Evolutionary conservation across 2,329 filamentous ascomycete species (phyloP), one percentile per base, ranked within the genome.

Genomic region (Pseudofabraea citricarpa): DNA sequence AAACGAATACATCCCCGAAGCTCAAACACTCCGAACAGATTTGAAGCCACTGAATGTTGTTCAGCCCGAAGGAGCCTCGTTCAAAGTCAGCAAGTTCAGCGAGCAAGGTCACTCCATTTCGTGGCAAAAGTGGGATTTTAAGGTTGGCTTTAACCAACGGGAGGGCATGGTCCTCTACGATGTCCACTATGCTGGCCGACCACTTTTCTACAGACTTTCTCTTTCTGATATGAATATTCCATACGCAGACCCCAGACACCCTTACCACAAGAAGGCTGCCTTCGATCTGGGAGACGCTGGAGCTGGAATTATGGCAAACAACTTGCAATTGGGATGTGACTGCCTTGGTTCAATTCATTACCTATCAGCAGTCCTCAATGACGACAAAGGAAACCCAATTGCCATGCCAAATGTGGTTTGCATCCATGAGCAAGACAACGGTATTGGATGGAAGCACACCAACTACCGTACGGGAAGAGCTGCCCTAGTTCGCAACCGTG

Each of bases 321-420:
- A 85, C 57, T 68, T 87, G 2, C 75, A 83, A 53, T 69, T 87
- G 2, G 83, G 83, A 21, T 87, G 83, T 54, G 83, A 87, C 58
- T 87, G 83, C 54, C 68, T 86, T 1, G 83, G 83, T 3, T 77
- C 79, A 15, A 86, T 87, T 56, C 77, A 85, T 56, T 86, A 87
- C 53, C 71, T 86, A 29, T 73, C 73, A 42, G 74, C 73, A 3
- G 71, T 79, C 13, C 62, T 83, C 2, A 72, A 72, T 12, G 73
- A 82, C 46, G 74, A 77, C 53, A 77, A 80, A 45, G 83, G 81
- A 15, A 70, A 74, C 13, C 71, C 77, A 1, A 57, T 77, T 2
- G 64, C 71, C 2, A 74, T 84, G 68, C 74, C 80, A n/a, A 86
- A 85, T 46, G 75, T 80, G 10, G 69, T 87, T 27, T 86, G 83